Evolutionary conservation across 805 yeast species (phyloP).

Genomic region (Yamadazyma insecticola): DNA sequence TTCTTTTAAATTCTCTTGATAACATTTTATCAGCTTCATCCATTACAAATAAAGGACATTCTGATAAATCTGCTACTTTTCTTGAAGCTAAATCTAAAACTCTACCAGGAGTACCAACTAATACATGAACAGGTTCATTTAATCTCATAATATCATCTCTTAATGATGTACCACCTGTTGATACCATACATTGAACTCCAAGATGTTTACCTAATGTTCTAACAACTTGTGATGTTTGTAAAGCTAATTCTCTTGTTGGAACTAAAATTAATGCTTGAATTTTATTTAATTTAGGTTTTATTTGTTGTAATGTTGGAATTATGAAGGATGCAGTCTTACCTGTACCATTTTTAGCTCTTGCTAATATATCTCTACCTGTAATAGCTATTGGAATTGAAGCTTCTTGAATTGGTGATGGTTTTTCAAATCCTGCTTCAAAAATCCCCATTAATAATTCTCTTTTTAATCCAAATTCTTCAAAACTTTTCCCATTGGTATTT

Average conservation of each 20-base stretch:
- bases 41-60: constrained; percentile 87
- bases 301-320: constrained; percentile 85
- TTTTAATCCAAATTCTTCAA: constrained; percentile 88
- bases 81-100: constrained; percentile 90
- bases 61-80: constrained; percentile 78
- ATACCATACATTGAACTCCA: constrained; percentile 91
- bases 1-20: constrained; percentile 80
- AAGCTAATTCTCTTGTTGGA: constrained; percentile 96
- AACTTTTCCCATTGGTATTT: constrained; percentile 82
- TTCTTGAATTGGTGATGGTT: constrained; percentile 97
- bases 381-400: constrained; percentile 94
- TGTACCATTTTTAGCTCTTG: constrained; percentile 97
- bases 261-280: constrained; percentile 91
- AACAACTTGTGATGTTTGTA: constrained; percentile 96
- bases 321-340: constrained; percentile 98
- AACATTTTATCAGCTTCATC: constrained; percentile 99
- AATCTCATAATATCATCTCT: constrained; percentile 93
- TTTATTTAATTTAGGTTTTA: constrained; percentile 76
- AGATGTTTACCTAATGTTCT: constrained; percentile 93
- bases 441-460: constrained; percentile 97
- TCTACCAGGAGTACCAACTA: constrained; percentile 98
- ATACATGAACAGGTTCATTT: constrained; percentile 86
- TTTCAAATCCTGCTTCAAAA: constrained; percentile 97
- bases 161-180: constrained; percentile 95
- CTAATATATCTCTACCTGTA: constrained; percentile 92